Conservation (phyloP, 306 rosid genomes). For the Pyrus bretschneideri region DNA sequence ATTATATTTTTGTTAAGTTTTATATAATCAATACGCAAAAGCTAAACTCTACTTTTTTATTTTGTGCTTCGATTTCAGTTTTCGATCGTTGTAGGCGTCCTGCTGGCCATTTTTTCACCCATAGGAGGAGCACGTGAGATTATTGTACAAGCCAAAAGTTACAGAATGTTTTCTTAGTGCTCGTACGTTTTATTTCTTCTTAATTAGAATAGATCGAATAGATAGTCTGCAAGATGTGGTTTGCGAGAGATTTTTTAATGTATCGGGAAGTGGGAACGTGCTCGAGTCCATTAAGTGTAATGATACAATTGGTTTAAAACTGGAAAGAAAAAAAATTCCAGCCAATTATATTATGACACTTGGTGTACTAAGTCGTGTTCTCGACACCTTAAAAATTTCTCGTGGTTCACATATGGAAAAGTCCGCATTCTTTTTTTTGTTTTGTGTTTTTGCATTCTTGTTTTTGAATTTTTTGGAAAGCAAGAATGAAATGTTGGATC, state of each 20-base stretch:
- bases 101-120: conserved; percentile 40
- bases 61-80: conserved; percentile 16
- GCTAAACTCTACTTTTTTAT: neutral
- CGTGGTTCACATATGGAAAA: neutral
- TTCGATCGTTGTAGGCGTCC: conserved; percentile 9
- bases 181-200: neutral
- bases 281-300: no score
- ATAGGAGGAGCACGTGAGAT: conserved; percentile 58
- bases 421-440: neutral
- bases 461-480: neutral
- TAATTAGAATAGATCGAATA: neutral
- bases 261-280: no score
- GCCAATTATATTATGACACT: no score
- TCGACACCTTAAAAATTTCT: no score
- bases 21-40: neutral
- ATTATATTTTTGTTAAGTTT: neutral
- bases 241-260: neutral
- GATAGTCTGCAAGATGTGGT: neutral
- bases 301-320: no score
- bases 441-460: neutral
- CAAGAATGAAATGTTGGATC: neutral
- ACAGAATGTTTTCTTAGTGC: conserved; percentile 37
- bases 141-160: conserved; percentile 31
- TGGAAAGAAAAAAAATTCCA: no score
- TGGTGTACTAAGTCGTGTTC: no score